Percentiles rank a stretch among this genome's conserved stretches.
Evolutionary conservation across 331 rosid species (phyloP).

Genomic region (Arachis monticola): DNA sequence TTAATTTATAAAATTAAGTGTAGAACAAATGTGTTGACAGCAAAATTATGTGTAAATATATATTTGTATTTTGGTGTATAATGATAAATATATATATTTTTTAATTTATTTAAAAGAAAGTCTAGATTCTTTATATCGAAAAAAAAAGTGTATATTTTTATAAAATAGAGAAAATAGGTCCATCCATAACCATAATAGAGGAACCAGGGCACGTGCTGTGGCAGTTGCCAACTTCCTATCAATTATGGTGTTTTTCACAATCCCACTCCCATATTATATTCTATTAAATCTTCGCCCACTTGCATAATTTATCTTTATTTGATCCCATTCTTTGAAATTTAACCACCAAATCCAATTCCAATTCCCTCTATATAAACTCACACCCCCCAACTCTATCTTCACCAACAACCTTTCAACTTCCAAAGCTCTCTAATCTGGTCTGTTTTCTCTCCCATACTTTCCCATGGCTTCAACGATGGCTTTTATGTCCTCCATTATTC

Average conservation of each 20-base stretch:
- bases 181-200: background rate
- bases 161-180: too few relatives aligned
- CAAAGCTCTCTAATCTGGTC: background rate
- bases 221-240: conserved; percentile 3
- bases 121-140: too few relatives aligned
- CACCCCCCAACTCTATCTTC: conserved; percentile 2
- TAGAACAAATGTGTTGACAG: too few relatives aligned
- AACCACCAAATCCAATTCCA: conserved; percentile 8
- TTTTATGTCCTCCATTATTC: conserved; percentile 7
- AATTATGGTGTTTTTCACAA: background rate
- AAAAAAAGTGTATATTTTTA: too few relatives aligned
- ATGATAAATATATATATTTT: too few relatives aligned
- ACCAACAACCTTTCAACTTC: conserved; percentile 16
- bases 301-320: background rate
- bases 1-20: too few relatives aligned
- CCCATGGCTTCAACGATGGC: conserved; percentile 29
- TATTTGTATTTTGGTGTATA: too few relatives aligned
- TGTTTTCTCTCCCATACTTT: background rate
- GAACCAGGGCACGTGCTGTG: conserved; percentile 34
- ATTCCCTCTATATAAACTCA: conserved; percentile 38
- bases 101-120: too few relatives aligned
- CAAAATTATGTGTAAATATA: too few relatives aligned
- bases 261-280: background rate
- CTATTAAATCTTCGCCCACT: background rate
- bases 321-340: background rate